Percentiles rank a stretch among this genome's conserved stretches.
phyloP scores from a whole-genome alignment of 1,139 yeast species.

The Scheffersomyces stambukii region DNA sequence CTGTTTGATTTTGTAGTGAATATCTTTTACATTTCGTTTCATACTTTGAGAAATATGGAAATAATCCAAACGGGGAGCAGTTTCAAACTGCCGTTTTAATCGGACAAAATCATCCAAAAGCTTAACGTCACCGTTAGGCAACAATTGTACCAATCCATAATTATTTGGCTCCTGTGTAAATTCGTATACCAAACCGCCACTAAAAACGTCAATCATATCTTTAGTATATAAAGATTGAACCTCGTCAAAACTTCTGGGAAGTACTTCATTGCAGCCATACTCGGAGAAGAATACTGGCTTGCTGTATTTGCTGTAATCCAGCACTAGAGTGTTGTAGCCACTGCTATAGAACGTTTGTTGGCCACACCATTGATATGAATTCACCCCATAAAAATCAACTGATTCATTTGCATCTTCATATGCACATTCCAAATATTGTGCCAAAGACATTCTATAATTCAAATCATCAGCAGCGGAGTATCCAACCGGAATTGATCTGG shows the following conservation, averaged over 20 bases:
- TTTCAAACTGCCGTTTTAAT: conserved; percentile 46
- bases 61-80: conserved; percentile 24
- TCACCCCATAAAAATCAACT: conserved; percentile 92
- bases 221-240: conserved; percentile 64
- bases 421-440: conserved; percentile 77
- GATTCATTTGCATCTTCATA: conserved; percentile 53
- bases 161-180: conserved; percentile 84
- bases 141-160: conserved; percentile 77
- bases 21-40: conserved; percentile 22
- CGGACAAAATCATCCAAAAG: conserved; percentile 51
- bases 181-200: conserved; percentile 93
- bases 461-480: conserved; percentile 94
- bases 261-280: conserved; percentile 85
- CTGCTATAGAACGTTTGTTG: conserved; percentile 74
- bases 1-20: conserved; percentile 21
- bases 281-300: conserved; percentile 88
- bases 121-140: conserved; percentile 51
- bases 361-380: conserved; percentile 98
- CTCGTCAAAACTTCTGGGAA: conserved; percentile 81
- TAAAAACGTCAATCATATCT: conserved; percentile 75
- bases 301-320: conserved; percentile 62
- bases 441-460: conserved; percentile 66
- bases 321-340: conserved; percentile 74
- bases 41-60: conserved; percentile 21
- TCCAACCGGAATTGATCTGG: conserved; percentile 81